Conservation (phyloP, 176 grass and related monocot genomes). For the Aechmea fasciata region DNA sequence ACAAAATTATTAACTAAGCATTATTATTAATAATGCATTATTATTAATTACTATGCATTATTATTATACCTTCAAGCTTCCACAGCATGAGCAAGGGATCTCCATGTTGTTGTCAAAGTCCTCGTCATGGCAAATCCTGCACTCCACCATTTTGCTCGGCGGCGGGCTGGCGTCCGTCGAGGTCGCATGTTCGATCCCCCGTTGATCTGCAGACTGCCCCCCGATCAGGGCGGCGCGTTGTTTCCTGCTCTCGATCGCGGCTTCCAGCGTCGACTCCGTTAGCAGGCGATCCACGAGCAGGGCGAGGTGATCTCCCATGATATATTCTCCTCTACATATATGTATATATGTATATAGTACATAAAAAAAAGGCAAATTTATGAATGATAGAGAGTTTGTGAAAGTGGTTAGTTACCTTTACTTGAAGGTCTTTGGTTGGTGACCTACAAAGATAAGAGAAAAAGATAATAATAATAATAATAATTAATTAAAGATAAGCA, state of each 20-base stretch:
- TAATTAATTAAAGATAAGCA: not conserved
- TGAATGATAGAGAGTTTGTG: too few relatives aligned
- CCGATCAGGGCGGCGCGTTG: slow-evolving; percentile 18
- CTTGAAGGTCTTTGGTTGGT: too few relatives aligned
- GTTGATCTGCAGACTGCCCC: not conserved
- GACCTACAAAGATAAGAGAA: too few relatives aligned
- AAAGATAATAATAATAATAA: too few relatives aligned
- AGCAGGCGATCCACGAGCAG: slow-evolving; percentile 84
- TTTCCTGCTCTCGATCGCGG: slow-evolving; percentile 38
- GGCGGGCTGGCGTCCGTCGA: not conserved
- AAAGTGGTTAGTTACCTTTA: too few relatives aligned
- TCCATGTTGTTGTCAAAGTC: slow-evolving; percentile 80
- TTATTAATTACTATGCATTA: not conserved
- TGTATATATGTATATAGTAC: too few relatives aligned
- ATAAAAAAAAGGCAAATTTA: too few relatives aligned
- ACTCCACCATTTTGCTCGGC: slow-evolving; percentile 57
- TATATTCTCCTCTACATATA: not conserved
- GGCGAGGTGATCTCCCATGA: slow-evolving; percentile 90
- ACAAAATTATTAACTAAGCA: not conserved
- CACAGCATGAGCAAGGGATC: slow-evolving; percentile 75
- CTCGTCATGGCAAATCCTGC: slow-evolving; percentile 96
- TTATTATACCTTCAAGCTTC: slow-evolving; percentile 67
- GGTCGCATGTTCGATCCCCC: too few relatives aligned
- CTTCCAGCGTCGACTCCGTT: slow-evolving; percentile 78
- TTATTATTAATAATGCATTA: not conserved